Base-by-base conservation (phyloP, 495 filamentous ascomycete genomes). In the Lasiosphaeriaceae sp. region DNA sequence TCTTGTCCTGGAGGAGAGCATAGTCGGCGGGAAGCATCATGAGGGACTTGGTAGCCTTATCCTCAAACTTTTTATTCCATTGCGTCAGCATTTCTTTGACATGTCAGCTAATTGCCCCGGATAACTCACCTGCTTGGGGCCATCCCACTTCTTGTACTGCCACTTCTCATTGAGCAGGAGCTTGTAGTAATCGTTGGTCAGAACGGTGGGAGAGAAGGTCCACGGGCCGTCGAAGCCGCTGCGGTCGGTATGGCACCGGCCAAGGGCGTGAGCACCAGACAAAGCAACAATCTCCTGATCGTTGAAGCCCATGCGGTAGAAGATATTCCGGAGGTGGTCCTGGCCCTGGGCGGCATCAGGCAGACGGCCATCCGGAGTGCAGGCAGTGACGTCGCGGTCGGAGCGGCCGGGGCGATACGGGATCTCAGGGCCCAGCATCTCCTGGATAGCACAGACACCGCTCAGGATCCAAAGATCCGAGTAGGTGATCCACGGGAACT, bases 1-100 rank as follows among this genome's bases (percentile, higher is more conserved):
- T 78, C 80, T 93, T 90, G 76, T 98, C 94, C 76, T 92, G 86
- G 71, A 94, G 72, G 48, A 98, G 74, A 34, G 85, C 90, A 75
- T 95, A 85, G 68, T 98, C 94, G 55, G 90, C 86, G 55, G 94
- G 94, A 66, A 98, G 77, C 94, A 98, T 98, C 94, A 98, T 98
- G 63, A 98, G 76, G 47, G 81, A 81, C 80, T 91, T 89, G 63
- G 85, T 91, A 67, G 75, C 80, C 74, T 86, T 85, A 76, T 98
- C 94, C 73, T 92, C 82, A 72, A 83, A 92, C 81, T 96, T 82
- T 61, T 63, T 52, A n/a, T n/a, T 34, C 45, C 11, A 17, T 21
- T 23, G 23, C 16, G 41, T 31, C 16, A 37, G 47, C 17, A n/a
- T 35, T 44, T 35, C 14, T 23, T 29, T 14, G 34, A 37, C 34